Evolutionary conservation across 345 rosid genomes (phyloP), one percentile per base, ranked within the genome.

Genomic region (Crucihimalaya himalaica): DNA sequence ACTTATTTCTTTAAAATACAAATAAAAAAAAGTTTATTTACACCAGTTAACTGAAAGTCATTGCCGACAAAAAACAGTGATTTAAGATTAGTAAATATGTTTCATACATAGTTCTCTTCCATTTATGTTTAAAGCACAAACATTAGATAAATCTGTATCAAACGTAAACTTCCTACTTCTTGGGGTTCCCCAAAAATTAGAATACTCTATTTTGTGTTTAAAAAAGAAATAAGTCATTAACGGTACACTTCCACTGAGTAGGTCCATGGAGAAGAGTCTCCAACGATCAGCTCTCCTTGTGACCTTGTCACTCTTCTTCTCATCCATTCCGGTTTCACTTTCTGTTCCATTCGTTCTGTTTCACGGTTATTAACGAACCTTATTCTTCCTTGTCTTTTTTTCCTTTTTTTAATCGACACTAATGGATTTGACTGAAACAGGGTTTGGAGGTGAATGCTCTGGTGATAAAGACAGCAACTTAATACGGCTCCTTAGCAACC

Each of bases 361-460:
- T 42, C 95, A 91, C 51, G 95, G 97, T 88, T 77, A 70, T 28
- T 11, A 58, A 51, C 12, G 14, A 19, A 19, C 32, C 51, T 43
- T 50, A 39, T 59, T 64, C 16, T 23, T 45, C 12, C 34, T 56
- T 27, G 32, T 51, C 34, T 34, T 8, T 34, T 70, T 52, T 35
- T 16, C 21, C 2, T n/a, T 35, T 6, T 11, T 32, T 13, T 2
- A 48, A 48, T 7, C 9, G 10, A 34, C 18, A 32, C 19, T 63
- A 8, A 29, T 45, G 51, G 40, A 42, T 56, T 16, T 6, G 10
- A 28, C 5, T 66, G 50, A 31, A 34, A 53, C 85, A 93, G 98
- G 98, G 14, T 73, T 89, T 35, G 83, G 80, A 48, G 92, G 88
- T 78, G 86, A 85, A 70, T 93, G 98, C 81, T 81, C 87, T 46